These are phyloP conservation scores for Petunia hybrid DNA, from an alignment of 305 asterid genomes.

Conservation along the genomic window DNA sequence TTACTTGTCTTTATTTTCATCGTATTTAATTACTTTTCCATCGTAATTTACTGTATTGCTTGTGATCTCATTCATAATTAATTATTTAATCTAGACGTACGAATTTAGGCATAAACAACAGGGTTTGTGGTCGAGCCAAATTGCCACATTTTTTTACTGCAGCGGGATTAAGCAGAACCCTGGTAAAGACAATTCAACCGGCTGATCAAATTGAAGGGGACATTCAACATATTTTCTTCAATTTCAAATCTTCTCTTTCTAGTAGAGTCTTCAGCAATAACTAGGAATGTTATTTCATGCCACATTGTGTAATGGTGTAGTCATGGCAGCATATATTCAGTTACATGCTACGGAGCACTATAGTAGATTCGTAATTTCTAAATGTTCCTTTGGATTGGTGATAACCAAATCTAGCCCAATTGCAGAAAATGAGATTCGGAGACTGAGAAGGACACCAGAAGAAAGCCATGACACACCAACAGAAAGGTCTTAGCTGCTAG, in stretches of 20 bases:
- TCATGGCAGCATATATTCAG: constrained; percentile 10
- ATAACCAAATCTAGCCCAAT: not conserved
- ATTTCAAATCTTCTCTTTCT: not conserved
- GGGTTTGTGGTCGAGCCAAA: too few relatives aligned
- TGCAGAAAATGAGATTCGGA: not conserved
- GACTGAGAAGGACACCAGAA: not conserved
- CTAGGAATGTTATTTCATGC: not conserved
- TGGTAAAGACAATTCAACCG: too few relatives aligned
- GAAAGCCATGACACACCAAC: not conserved
- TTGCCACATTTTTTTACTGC: too few relatives aligned
- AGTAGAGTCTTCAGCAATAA: not conserved
- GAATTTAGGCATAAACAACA: too few relatives aligned
- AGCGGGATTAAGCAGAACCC: too few relatives aligned
- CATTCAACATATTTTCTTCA: not conserved
- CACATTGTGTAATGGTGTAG: constrained; percentile 11
- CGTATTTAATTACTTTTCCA: too few relatives aligned
- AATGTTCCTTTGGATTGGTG: not conserved
- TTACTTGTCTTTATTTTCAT: too few relatives aligned
- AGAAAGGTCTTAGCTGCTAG: not conserved
- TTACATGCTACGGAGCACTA: not conserved
- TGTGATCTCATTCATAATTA: too few relatives aligned
- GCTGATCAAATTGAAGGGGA: not conserved
- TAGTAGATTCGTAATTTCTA: not conserved
- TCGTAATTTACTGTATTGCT: too few relatives aligned
- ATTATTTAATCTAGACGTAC: too few relatives aligned